Evolutionary conservation across 768 basidiomycete species (phyloP).

Genomic region (Trametopsis cervina): DNA sequence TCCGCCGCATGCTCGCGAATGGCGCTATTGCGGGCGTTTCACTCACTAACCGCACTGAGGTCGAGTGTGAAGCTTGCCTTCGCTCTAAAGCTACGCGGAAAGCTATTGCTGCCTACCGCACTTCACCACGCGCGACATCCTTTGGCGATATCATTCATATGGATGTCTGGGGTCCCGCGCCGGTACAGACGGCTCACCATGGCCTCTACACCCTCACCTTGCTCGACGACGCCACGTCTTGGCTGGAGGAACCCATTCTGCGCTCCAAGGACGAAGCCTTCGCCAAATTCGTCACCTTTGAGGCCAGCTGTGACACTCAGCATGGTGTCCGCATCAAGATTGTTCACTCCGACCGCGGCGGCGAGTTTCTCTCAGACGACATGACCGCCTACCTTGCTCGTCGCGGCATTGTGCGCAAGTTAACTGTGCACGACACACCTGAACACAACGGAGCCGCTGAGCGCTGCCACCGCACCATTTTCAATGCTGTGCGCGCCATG

Average conservation of each 20-base stretch:
- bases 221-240: slow-evolving; percentile 1
- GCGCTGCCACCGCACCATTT: slow-evolving; percentile 11
- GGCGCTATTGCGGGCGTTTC: neutral
- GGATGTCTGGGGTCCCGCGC: slow-evolving; percentile 4
- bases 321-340: neutral
- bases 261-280: neutral
- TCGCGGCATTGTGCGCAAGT: slow-evolving; percentile 11
- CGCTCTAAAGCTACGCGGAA: neutral
- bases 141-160: slow-evolving; percentile 3
- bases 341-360: slow-evolving; percentile 20
- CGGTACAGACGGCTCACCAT: slow-evolving; percentile 1
- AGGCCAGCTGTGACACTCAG: neutral
- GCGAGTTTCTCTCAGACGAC: slow-evolving; percentile 17
- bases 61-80: neutral
- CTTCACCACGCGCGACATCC: neutral
- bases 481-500: slow-evolving; percentile 2
- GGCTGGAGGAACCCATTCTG: slow-evolving; percentile 1
- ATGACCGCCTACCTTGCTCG: slow-evolving; percentile 13
- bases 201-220: neutral
- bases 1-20: neutral
- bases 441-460: slow-evolving; percentile 22
- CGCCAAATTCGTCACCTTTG: neutral
- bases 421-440: slow-evolving; percentile 18
- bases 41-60: neutral
- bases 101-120: neutral